Evolutionary conservation across 139 green algal genomes (phyloP), one percentile per base, ranked within the genome.

Genomic region (Volvox reticuliferus): DNA sequence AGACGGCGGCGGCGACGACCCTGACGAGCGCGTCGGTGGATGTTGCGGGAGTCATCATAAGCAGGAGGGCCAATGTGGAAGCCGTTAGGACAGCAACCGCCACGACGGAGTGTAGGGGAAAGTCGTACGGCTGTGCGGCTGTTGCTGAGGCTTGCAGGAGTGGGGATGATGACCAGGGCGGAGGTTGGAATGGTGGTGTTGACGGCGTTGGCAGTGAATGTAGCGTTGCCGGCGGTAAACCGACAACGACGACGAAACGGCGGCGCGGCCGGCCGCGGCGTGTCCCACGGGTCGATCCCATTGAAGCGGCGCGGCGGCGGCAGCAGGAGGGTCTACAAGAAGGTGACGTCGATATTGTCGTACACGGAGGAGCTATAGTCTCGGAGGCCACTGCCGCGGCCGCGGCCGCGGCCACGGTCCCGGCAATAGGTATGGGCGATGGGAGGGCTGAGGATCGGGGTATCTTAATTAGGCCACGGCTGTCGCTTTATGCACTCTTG

Each of bases 261-360:
- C 33, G 76, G 33, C 20, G 76, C 9, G 76, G 76, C 76, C 20
- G 76, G 76, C 76, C 76, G 76, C 76, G 76, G 76, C 76, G 76
- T 21, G 76, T 55, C 30, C 65, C 65, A 28, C 2, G 6, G 6
- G 71, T 18, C n/a, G 71, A 33, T 79, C 14, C 26, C 28, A n/a
- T 30, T 30, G 28, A 79, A 30, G 71, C 71, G 71, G 71, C 71
- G 71, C 71, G 33, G 71, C 28, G 76, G 76, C 17, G 18, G 76
- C 32, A 82, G 76, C 18, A 79, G 71, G 28, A 35, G 6, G 71
- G 21, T 73, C 44, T 55, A 9, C 5, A 55, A 55, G 44, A 55
- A 32, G 19, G 22, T 14, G 67, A 75, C 67, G 12, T 32, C 22
- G 67, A 24, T 3, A 75, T 12, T 75, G 67, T 75, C 67, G 67